Conservation (phyloP, 2,329 filamentous ascomycete species). For the Stagonosporopsis vannaccii region DNA sequence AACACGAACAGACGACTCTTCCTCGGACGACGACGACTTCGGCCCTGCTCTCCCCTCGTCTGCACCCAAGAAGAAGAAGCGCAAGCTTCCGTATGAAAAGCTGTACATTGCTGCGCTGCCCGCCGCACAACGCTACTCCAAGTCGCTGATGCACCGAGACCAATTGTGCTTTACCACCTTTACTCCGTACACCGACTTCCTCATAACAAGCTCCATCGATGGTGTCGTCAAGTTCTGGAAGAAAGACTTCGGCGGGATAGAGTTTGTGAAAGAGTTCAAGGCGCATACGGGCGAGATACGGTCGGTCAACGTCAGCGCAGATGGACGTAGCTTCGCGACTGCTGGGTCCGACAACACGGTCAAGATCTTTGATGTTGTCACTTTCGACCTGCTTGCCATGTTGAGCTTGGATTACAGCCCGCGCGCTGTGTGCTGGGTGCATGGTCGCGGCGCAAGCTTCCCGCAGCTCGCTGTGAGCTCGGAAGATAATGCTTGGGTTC, state of each 20-base stretch:
- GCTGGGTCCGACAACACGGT: conserved; percentile 79
- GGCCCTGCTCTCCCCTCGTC: conserved; percentile 87
- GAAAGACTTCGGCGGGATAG: conserved; percentile 86
- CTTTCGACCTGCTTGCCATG: conserved; percentile 72
- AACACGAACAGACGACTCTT: conserved; percentile 60
- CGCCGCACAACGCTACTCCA: conserved; percentile 79
- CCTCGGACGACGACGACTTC: conserved; percentile 81
- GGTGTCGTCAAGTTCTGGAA: conserved; percentile 99
- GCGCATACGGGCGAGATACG: conserved; percentile 87
- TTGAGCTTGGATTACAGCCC: conserved; percentile 78
- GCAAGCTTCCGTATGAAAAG: conserved; percentile 91
- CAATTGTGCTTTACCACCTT: conserved; percentile 87
- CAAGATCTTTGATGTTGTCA: conserved; percentile 80
- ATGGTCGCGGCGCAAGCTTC: conserved; percentile 81
- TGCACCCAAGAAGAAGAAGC: conserved; percentile 84
- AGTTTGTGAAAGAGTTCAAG: conserved; percentile 98
- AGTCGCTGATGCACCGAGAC: conserved; percentile 98
- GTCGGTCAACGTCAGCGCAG: conserved; percentile 83
- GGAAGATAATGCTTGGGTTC: conserved; percentile 73
- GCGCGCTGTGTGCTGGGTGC: conserved; percentile 88
- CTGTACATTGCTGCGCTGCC: conserved; percentile 92
- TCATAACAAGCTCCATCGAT: conserved; percentile 92
- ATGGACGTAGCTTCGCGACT: conserved; percentile 93
- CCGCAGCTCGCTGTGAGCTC: conserved; percentile 86
- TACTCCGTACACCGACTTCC: conserved; percentile 90